phyloP scores from a whole-genome alignment of 2,329 filamentous ascomycete species.

The Amauroascus verrucosus region DNA sequence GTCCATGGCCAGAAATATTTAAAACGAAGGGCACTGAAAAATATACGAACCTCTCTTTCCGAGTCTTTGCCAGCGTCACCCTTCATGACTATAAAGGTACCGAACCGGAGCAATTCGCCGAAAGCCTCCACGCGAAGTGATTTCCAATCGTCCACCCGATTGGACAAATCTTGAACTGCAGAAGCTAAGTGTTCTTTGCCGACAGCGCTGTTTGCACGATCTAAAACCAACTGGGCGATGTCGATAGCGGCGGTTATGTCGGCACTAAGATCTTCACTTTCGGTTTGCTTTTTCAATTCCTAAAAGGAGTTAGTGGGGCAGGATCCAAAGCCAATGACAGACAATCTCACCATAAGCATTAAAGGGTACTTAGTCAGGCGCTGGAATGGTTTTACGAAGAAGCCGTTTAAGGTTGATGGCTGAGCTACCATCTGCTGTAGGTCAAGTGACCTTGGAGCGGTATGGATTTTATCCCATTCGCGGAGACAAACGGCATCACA shows the following conservation, averaged over 20 bases:
- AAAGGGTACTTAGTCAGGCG: slow-evolving; percentile 89
- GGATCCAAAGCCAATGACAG: not conserved
- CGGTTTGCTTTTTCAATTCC: slow-evolving; percentile 79
- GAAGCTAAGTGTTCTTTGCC: slow-evolving; percentile 76
- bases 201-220: slow-evolving; percentile 81
- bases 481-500: slow-evolving; percentile 74
- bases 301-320: slow-evolving; percentile 27
- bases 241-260: slow-evolving; percentile 70
- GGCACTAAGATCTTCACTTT: slow-evolving; percentile 56
- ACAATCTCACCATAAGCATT: slow-evolving; percentile 60
- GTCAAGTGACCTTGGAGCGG: slow-evolving; percentile 55
- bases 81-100: slow-evolving; percentile 84
- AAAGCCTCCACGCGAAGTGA: slow-evolving; percentile 84
- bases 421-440: slow-evolving; percentile 69
- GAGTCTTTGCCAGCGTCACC: slow-evolving; percentile 63
- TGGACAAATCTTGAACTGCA: slow-evolving; percentile 69
- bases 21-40: slow-evolving; percentile 10
- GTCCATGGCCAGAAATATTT: slow-evolving; percentile 3
- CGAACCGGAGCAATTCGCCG: slow-evolving; percentile 75
- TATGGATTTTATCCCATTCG: slow-evolving; percentile 76
- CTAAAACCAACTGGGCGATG: slow-evolving; percentile 69
- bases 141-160: slow-evolving; percentile 93
- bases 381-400: slow-evolving; percentile 93
- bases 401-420: slow-evolving; percentile 78
- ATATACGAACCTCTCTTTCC: slow-evolving; percentile 67